phyloP scores from a whole-genome alignment of 2,329 filamentous ascomycete species.

The Rhynchosporium graminicola region DNA sequence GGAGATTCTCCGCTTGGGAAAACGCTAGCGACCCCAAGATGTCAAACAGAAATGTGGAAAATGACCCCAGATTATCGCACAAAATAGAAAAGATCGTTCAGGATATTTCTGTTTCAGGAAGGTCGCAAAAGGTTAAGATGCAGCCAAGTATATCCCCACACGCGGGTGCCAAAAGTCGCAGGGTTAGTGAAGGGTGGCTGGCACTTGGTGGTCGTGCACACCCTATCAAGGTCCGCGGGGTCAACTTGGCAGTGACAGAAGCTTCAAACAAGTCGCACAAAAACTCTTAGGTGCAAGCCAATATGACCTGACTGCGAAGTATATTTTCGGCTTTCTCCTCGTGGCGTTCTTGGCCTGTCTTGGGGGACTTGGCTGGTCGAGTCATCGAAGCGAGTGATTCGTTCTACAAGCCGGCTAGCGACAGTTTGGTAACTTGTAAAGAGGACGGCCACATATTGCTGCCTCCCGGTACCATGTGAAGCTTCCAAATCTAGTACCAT shows the following conservation, averaged over 20 bases:
- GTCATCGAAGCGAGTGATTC: background rate
- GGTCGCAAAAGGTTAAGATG: background rate
- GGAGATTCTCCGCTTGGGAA: background rate
- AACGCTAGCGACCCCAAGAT: background rate
- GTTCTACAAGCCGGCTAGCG: slow-evolving; percentile 1
- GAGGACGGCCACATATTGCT: too few relatives aligned
- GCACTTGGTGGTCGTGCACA: background rate
- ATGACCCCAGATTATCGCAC: slow-evolving; percentile 1
- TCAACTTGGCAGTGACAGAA: slow-evolving; percentile 6
- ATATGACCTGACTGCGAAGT: background rate
- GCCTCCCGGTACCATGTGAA: too few relatives aligned
- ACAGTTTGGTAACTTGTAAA: background rate
- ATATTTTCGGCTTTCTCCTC: background rate
- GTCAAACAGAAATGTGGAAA: background rate
- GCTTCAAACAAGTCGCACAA: slow-evolving; percentile 15
- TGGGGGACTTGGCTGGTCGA: slow-evolving; percentile 7
- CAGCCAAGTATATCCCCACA: slow-evolving; percentile 11
- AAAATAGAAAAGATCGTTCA: slow-evolving; percentile 1
- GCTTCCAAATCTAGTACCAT: too few relatives aligned
- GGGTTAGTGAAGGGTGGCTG: background rate
- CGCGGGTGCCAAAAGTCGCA: background rate
- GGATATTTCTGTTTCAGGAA: background rate
- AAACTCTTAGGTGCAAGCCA: background rate
- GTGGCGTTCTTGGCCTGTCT: slow-evolving; percentile 12
- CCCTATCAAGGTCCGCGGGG: slow-evolving; percentile 7